Evolutionary conservation across 108 stramenopile genomes (phyloP).

Genomic region (Ochromonas danica): DNA sequence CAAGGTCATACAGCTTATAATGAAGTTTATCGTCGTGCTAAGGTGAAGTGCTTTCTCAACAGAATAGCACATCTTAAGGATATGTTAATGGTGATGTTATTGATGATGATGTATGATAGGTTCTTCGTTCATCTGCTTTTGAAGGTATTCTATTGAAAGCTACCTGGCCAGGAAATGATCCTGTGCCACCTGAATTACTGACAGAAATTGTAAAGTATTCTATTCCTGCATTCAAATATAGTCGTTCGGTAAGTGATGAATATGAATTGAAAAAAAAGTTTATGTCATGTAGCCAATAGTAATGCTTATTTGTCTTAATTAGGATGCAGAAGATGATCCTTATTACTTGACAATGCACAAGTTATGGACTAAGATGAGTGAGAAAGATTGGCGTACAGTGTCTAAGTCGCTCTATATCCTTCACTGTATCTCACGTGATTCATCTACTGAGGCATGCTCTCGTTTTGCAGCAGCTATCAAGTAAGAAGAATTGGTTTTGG

Average conservation of each 20-base stretch:
- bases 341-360: slow-evolving; percentile 60
- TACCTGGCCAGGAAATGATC: slow-evolving; percentile 50
- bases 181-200: slow-evolving; percentile 43
- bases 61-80: not conserved
- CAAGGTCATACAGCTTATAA: slow-evolving; percentile 18
- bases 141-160: slow-evolving; percentile 51
- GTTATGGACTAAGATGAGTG: slow-evolving; percentile 59
- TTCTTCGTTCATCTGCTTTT: slow-evolving; percentile 16
- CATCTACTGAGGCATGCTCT: slow-evolving; percentile 36
- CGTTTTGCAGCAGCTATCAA: slow-evolving; percentile 40
- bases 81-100: not conserved
- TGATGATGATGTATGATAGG: not conserved
- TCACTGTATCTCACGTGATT: slow-evolving; percentile 46
- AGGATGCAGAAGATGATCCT: slow-evolving; percentile 54
- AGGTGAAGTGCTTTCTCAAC: not conserved
- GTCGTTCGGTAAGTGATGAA: slow-evolving; percentile 25
- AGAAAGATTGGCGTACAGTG: slow-evolving; percentile 57
- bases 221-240: slow-evolving; percentile 27
- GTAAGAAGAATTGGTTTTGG: slow-evolving; percentile 1
- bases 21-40: slow-evolving; percentile 18
- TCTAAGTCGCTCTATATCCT: slow-evolving; percentile 51
- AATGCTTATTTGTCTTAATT: slow-evolving; percentile 36
- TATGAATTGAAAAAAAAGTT: not conserved
- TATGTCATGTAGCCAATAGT: not conserved
- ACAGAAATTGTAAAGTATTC: slow-evolving; percentile 30